Percentiles rank a stretch among this genome's conserved stretches.
phyloP scores from a whole-genome alignment of 208 protist genomes.

The Blechomonas ayalai region DNA sequence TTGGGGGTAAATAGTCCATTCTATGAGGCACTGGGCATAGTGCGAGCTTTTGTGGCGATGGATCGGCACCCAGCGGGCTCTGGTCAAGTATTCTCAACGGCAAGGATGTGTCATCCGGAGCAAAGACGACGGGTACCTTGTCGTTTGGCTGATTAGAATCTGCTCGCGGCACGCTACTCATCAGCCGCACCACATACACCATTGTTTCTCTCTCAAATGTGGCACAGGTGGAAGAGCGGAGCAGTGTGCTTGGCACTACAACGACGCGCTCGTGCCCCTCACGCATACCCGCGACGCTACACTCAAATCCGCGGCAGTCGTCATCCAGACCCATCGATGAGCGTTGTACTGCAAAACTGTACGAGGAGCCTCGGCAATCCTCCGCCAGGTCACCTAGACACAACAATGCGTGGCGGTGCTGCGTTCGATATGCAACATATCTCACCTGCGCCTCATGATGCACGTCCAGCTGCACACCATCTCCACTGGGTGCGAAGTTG shows the following conservation, averaged over 20 bases:
- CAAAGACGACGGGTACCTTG: constrained; percentile 13
- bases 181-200: constrained; percentile 45
- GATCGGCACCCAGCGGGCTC: too few species aligned
- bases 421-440: too few species aligned
- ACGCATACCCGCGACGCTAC: constrained; percentile 41
- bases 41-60: too few species aligned
- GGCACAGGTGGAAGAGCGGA: too few species aligned
- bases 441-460: constrained; percentile 12
- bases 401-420: neutral
- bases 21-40: too few species aligned
- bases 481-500: constrained; percentile 36
- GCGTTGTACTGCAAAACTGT: neutral
- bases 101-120: neutral
- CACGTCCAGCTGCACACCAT: constrained; percentile 22
- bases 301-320: constrained; percentile 52
- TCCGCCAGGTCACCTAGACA: constrained; percentile 7
- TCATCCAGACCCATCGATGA: constrained; percentile 16
- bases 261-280: constrained; percentile 41
- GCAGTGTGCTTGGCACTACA: constrained; percentile 23
- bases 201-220: too few species aligned
- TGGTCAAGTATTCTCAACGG: too few species aligned
- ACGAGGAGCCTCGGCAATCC: neutral
- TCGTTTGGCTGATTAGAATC: neutral
- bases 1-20: too few species aligned
- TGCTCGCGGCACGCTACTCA: constrained; percentile 25